These are phyloP conservation scores for Apiospora rasikravindrae DNA, from an alignment of 2,329 filamentous ascomycete genomes.

Conservation along the genomic window DNA sequence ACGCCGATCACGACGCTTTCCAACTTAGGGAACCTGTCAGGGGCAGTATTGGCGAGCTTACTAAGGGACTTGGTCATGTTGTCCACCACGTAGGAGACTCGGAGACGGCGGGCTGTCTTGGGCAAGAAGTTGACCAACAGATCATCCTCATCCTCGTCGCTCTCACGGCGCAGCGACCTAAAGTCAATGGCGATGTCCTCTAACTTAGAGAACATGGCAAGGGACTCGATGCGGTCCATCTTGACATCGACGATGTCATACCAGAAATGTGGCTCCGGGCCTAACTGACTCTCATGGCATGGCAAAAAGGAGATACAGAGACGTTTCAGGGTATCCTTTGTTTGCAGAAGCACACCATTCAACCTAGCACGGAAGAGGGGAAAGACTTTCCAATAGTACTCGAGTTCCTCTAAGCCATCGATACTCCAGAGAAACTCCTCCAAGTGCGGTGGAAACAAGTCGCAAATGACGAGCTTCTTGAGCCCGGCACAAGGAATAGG, in stretches of 20 bases:
- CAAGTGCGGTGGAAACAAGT: not conserved
- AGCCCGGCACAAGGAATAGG: not conserved
- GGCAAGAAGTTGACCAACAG: not conserved
- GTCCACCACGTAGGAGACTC: not conserved
- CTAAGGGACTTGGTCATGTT: not conserved
- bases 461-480: not conserved
- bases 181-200: not conserved
- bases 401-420: not conserved
- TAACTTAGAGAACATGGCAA: not conserved
- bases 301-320: not conserved
- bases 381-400: not conserved
- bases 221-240: not conserved
- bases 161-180: not conserved
- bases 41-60: not conserved
- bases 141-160: not conserved
- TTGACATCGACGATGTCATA: not conserved
- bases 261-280: not conserved
- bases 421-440: not conserved
- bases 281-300: not conserved
- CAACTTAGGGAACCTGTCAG: not conserved
- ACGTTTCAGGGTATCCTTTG: not conserved
- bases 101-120: not conserved
- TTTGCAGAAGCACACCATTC: too few species aligned
- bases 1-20: not conserved
- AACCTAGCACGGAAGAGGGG: not conserved